Percentiles rank a stretch among this genome's conserved stretches.
These are phyloP conservation scores for Coemansia umbellata DNA, from an alignment of 192 early-diverging fungal genomes.

Conservation along the genomic window DNA sequence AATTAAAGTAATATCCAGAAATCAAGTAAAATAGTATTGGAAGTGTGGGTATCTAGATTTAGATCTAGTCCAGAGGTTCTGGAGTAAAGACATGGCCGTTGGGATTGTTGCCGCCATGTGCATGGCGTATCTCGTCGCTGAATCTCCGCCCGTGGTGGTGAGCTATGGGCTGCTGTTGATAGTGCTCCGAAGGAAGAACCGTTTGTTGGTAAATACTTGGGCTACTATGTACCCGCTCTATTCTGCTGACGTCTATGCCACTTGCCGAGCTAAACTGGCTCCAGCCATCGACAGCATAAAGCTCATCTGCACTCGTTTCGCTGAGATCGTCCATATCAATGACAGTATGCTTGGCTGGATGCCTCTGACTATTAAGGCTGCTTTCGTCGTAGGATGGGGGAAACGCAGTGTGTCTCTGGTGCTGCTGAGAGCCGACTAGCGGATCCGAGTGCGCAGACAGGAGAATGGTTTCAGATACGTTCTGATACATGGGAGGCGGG, in stretches of 20 bases:
- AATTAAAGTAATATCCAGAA: no score
- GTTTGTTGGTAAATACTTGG: background rate
- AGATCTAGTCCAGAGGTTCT: no score
- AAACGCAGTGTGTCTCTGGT: background rate
- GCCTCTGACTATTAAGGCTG: background rate
- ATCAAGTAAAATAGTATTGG: no score
- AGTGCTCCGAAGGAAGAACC: no score
- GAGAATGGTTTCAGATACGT: conserved; percentile 60
- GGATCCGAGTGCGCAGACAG: conserved; percentile 21
- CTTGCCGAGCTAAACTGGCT: background rate
- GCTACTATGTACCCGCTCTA: background rate
- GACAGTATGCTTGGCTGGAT: background rate
- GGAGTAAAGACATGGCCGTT: conserved; percentile 6
- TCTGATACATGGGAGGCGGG: conserved; percentile 55
- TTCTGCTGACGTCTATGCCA: background rate
- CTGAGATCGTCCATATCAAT: background rate
- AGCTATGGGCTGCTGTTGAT: no score
- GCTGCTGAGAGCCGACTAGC: background rate
- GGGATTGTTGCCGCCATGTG: background rate
- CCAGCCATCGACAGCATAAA: background rate
- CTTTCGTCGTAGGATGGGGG: conserved; percentile 27
- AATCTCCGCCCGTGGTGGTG: no score
- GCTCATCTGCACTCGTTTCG: background rate
- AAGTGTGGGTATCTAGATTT: no score
- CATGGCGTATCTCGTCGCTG: no score